These are phyloP conservation scores for Xylaria scruposa DNA, from an alignment of 495 filamentous ascomycete species.

Conservation along the genomic window DNA sequence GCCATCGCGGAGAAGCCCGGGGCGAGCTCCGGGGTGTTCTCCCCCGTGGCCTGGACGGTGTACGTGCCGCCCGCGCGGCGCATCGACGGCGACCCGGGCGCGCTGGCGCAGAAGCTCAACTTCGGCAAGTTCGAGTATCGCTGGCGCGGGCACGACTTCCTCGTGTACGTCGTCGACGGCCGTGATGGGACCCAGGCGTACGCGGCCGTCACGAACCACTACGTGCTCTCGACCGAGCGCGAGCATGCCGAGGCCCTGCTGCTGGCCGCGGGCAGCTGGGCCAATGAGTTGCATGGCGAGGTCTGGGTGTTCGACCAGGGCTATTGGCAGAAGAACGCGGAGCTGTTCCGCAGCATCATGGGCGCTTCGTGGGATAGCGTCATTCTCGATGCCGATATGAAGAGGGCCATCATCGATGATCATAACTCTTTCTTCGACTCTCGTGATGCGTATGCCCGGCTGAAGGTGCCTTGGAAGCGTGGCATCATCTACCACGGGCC, in stretches of 20 bases:
- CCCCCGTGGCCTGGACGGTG: constrained; percentile 48
- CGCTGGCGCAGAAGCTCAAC: constrained; percentile 47
- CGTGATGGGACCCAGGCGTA: constrained; percentile 49
- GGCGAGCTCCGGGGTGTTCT: constrained; percentile 8
- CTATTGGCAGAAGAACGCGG: constrained; percentile 64
- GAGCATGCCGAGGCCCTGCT: constrained; percentile 59
- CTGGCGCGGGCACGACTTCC: constrained; percentile 56
- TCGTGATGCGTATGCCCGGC: constrained; percentile 57
- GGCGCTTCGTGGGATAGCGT: constrained; percentile 67
- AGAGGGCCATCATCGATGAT: constrained; percentile 63
- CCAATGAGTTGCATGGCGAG: constrained; percentile 61
- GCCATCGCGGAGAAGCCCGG: constrained; percentile 42
- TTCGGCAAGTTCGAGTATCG: constrained; percentile 63
- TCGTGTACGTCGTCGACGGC: constrained; percentile 61
- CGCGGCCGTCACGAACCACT: constrained; percentile 48
- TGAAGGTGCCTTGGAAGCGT: constrained; percentile 63
- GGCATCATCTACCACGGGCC: constrained; percentile 66
- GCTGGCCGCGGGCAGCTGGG: constrained; percentile 56
- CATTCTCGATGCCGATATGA: constrained; percentile 68
- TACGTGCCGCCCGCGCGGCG: constrained; percentile 60
- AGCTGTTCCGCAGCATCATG: constrained; percentile 63
- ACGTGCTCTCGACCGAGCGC: constrained; percentile 54
- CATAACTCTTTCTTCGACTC: constrained; percentile 66
- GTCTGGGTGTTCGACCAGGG: constrained; percentile 69
- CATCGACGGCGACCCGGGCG: constrained; percentile 54